phyloP scores from a whole-genome alignment of 495 filamentous ascomycete genomes.

The Thozetella sp. region DNA sequence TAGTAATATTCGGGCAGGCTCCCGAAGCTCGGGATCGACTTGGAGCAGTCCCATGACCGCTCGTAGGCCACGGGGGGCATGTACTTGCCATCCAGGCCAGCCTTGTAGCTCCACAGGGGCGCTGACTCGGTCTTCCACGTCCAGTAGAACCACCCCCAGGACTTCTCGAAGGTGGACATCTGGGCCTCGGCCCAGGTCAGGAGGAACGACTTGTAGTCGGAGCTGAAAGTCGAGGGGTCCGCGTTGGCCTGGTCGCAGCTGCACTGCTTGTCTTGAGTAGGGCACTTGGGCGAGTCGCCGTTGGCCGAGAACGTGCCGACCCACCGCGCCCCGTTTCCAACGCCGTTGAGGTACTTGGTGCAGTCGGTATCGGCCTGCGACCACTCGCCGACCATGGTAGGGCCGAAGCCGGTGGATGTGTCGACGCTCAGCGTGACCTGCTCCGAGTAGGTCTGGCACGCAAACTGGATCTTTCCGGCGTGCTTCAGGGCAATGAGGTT shows the following conservation, averaged over 20 bases:
- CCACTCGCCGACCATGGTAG: constrained; percentile 96
- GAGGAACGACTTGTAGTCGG: constrained; percentile 82
- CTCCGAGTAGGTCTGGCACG: constrained; percentile 83
- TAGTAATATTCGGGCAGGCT: constrained; percentile 72
- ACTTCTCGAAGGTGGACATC: constrained; percentile 87
- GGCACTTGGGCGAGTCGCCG: constrained; percentile 69
- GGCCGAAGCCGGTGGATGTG: constrained; percentile 82
- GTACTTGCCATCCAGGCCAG: constrained; percentile 79
- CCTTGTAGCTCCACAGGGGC: constrained; percentile 93
- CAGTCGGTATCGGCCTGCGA: constrained; percentile 98
- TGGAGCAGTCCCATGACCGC: constrained; percentile 75
- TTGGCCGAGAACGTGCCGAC: constrained; percentile 70
- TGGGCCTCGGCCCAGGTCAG: constrained; percentile 91
- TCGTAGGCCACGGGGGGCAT: constrained; percentile 79
- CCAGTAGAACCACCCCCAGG: constrained; percentile 99
- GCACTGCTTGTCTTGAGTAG: constrained; percentile 63
- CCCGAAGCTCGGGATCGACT: constrained; percentile 68
- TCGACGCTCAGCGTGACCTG: constrained; percentile 74
- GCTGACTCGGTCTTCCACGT: constrained; percentile 59
- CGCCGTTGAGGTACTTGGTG: constrained; percentile 83
- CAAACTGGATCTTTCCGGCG: constrained; percentile 75
- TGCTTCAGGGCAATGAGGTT: constrained; percentile 74
- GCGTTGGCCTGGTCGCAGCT: constrained; percentile 78
- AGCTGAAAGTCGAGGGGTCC: constrained; percentile 64
- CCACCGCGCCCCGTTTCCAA: constrained; percentile 87